Evolutionary conservation across 306 rosid genomes (phyloP), one percentile per base, ranked within the genome.

Genomic region (Acacia confusa): DNA sequence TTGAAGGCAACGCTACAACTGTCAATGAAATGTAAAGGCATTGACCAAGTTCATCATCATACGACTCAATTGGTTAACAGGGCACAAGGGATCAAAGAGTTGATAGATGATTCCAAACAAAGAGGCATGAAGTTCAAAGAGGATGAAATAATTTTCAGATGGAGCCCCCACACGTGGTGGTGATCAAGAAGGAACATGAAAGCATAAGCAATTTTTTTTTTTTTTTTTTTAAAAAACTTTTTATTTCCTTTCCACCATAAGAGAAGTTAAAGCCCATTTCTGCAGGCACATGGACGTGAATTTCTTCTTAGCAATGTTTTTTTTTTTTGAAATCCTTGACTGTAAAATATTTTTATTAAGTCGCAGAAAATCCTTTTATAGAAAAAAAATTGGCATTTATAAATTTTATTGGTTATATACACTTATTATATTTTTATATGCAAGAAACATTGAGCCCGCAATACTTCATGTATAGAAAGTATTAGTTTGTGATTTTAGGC

Each of bases 91-190:
- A 61, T n/a, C 25, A 55, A n/a, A 55, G 27, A 81, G 22, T 50
- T 47, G 53, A 47, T 52, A 7, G 61, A 20, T 57, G 64, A 22
- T 57, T 7, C 68, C 69, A 57, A 25, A 72, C 50, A 34, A 7
- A 5, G n/a, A 10, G 27, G 15, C 8, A 9, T 50, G 25, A 50
- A 67, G 72, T 55, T 32, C 9, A 74, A 24, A 12, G 74, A 43
- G 47, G 58, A 36, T 77, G 16, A 66, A 52, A 80, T 64, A 20
- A 65, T 40, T 72, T 72, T 43, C 20, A 43, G 63, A 53, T 32
- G 30, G 38, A 34, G 72, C 24, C 81, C 86, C 84, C 82, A 52
- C 82, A 52, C 41, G 65, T 64, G 72, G 76, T 68, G 81, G 69
- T 20, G 30, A 45, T 13, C 78, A 75, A 69, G 32, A 52, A 40